These are phyloP conservation scores for Erythrobasidium yunnanense DNA, from an alignment of 768 basidiomycete genomes.

Conservation along the genomic window DNA sequence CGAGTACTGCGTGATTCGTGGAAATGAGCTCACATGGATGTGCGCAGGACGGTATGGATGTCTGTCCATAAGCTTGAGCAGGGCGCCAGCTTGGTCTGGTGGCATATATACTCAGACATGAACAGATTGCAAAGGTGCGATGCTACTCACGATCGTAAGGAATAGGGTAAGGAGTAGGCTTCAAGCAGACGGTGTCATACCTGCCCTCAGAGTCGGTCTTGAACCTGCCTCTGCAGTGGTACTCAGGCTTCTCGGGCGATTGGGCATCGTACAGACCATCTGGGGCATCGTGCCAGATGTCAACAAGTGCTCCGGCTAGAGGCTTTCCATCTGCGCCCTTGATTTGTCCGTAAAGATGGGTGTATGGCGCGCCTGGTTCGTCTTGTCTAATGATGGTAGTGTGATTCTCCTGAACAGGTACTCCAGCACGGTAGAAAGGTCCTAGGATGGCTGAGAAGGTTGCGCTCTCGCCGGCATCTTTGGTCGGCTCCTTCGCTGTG, in stretches of 20 bases:
- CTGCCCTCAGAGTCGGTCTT: conserved; percentile 35
- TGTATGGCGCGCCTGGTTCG: conserved; percentile 29
- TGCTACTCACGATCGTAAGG: conserved; percentile 30
- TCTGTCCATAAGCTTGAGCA: conserved; percentile 36
- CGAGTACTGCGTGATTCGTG: background rate
- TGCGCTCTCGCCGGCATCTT: conserved; percentile 11
- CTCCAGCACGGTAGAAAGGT: conserved; percentile 36
- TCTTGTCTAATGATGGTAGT: conserved; percentile 31
- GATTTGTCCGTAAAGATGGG: conserved; percentile 30
- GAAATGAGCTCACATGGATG: conserved; percentile 27
- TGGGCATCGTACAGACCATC: conserved; percentile 38
- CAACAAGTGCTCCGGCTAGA: conserved; percentile 34
- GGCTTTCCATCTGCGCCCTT: conserved; percentile 32
- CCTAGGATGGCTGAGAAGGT: conserved; percentile 36
- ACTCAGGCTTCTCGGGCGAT: conserved; percentile 35
- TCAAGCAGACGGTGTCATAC: conserved; percentile 33
- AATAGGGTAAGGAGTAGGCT: conserved; percentile 36
- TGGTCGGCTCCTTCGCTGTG: conserved; percentile 24
- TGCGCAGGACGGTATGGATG: conserved; percentile 34
- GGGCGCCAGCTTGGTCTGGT: conserved; percentile 28
- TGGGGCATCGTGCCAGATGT: conserved; percentile 36
- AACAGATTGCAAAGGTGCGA: background rate
- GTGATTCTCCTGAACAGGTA: conserved; percentile 31
- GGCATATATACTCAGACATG: background rate
- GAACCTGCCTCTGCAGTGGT: conserved; percentile 38